These are phyloP conservation scores for Mallotus repandus DNA, from an alignment of 441 rosid genomes.

Conservation along the genomic window DNA sequence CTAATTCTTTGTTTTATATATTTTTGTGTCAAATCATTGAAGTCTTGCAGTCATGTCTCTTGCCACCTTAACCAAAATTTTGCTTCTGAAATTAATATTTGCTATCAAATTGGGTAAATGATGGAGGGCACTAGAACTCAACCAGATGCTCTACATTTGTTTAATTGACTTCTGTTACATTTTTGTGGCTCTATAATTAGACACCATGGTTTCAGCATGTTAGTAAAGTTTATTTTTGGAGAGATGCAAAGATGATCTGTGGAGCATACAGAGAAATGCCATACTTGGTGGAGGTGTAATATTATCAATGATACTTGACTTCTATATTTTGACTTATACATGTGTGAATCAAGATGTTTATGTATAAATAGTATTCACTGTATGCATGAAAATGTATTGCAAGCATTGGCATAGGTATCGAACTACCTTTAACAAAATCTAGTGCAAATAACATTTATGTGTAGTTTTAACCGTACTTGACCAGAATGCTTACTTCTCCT, in stretches of 20 bases:
- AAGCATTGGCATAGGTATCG: background rate
- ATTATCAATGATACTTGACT: background rate
- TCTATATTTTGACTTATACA: background rate
- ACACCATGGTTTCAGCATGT: background rate
- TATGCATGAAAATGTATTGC: background rate
- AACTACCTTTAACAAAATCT: background rate
- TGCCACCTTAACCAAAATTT: background rate
- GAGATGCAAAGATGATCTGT: background rate
- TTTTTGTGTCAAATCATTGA: too few species aligned
- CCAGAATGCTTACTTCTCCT: too few species aligned
- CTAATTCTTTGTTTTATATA: background rate
- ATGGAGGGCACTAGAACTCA: background rate
- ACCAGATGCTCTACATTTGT: background rate
- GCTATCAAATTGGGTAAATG: background rate
- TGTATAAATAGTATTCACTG: background rate
- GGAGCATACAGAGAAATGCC: conserved; percentile 6
- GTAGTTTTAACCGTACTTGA: background rate
- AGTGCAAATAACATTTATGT: background rate
- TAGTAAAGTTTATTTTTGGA: background rate
- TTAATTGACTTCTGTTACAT: background rate
- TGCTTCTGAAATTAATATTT: background rate
- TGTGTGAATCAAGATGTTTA: background rate
- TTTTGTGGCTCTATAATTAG: background rate
- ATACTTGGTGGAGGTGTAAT: background rate
- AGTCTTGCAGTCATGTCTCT: too few species aligned